Conservation (phyloP, 441 rosid species). For the Pelargonium cotyledonis region DNA sequence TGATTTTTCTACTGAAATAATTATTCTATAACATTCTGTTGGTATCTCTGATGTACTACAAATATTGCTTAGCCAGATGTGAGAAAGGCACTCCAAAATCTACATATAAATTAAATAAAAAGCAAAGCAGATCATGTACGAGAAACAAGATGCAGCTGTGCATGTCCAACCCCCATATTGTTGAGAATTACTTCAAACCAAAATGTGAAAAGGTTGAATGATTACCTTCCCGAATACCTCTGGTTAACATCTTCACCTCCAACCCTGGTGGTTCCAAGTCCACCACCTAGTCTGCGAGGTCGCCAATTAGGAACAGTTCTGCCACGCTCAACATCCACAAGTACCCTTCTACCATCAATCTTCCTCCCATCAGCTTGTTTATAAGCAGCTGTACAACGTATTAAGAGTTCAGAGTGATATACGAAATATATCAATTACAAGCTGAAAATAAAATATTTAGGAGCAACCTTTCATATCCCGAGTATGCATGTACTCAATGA, state of each 20-base stretch:
- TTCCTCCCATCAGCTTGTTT: conserved; percentile 97
- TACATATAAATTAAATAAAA: too few relatives aligned
- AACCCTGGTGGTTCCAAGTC: conserved; percentile 83
- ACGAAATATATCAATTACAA: too few relatives aligned
- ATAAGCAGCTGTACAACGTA: conserved; percentile 58
- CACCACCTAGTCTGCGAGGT: conserved; percentile 95
- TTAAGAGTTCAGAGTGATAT: conserved; percentile 16
- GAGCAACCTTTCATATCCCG: conserved; percentile 86
- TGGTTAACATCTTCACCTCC: conserved; percentile 70
- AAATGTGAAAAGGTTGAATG: not conserved
- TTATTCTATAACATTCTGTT: too few relatives aligned
- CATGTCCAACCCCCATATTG: too few relatives aligned
- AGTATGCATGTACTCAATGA: conserved; percentile 82
- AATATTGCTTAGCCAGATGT: too few relatives aligned
- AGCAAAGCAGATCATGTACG: too few relatives aligned
- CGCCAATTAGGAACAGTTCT: conserved; percentile 97
- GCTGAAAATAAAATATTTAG: conserved; percentile 4
- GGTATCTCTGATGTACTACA: too few relatives aligned
- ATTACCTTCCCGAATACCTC: conserved; percentile 39
- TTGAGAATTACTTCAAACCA: too few relatives aligned
- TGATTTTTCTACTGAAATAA: too few relatives aligned
- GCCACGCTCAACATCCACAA: conserved; percentile 93
- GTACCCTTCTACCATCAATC: conserved; percentile 90
- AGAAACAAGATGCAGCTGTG: too few relatives aligned
- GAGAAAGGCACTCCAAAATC: too few relatives aligned